Evolutionary conservation across 345 rosid species (phyloP).

Genomic region (Triadica sebifera): DNA sequence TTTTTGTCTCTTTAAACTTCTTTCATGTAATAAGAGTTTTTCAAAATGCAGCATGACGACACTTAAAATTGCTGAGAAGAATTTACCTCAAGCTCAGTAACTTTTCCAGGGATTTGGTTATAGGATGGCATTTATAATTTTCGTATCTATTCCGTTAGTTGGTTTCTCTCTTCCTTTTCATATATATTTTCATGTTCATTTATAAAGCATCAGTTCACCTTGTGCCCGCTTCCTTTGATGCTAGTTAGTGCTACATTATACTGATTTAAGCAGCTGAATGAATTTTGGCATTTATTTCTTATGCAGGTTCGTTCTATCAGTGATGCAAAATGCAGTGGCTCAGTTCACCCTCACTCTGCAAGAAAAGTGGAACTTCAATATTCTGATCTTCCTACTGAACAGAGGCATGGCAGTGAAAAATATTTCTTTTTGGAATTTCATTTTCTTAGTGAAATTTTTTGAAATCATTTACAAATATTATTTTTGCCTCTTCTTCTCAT

Average conservation of each 20-base stretch:
- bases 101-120: background rate
- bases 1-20: no score
- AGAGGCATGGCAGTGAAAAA: conserved; percentile 41
- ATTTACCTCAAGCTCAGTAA: background rate
- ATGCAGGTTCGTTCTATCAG: conserved; percentile 44
- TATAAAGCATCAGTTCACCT: background rate
- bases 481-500: conserved; percentile 14
- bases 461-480: background rate
- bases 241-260: background rate
- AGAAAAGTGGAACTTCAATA: conserved; percentile 24
- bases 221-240: background rate
- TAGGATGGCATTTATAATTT: background rate
- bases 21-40: no score
- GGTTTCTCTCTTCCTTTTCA: background rate
- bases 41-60: no score
- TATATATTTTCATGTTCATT: background rate
- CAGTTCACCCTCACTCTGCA: conserved; percentile 27
- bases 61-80: background rate
- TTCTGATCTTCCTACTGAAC: conserved; percentile 26
- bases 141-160: no score
- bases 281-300: conserved; percentile 18
- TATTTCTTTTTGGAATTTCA: background rate
- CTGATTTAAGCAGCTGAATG: background rate
- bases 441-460: conserved; percentile 5
- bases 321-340: conserved; percentile 18